Evolutionary conservation across 2,329 filamentous ascomycete species (phyloP), one percentile per base, ranked within the genome.

Genomic region (Clathrospora elynae): DNA sequence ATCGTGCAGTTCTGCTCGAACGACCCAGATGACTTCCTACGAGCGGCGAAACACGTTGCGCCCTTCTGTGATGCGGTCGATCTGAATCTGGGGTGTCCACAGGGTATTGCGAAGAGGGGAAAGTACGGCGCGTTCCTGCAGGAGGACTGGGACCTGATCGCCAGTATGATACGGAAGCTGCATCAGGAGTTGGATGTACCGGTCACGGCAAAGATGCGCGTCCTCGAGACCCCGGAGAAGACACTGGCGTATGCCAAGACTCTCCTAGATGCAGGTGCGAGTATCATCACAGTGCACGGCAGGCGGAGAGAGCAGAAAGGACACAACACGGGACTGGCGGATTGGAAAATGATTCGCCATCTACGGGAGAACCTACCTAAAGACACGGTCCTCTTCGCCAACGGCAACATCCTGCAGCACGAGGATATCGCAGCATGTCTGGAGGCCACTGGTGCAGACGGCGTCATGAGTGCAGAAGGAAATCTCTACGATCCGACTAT

Each of bases 1-100:
- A 90, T 96, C 59, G 92, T 96, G 3, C 93, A 99, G 65, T 99
- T 99, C 71, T 99, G 93, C 77, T 88, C 90, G 50, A 95, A 93
- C 70, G 85, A 93, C 47, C 83, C 90, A 0, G 80, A 87, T n/a
- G 83, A 87, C 38, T 79, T 96, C 13, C 82, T 97, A 33, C 78
- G 79, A 18, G 90, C 93, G 0, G 93, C 92, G 0, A 79, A 81
- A 52, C 79, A 85, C 48, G 91, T 90, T 0, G 85, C 87, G 4
- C 88, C 90, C 0, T 88, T 91, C 70, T 97, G 92, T 71, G 93
- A 99, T 68, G 93, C 93, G 6, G 87, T 99, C 3, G 93, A 99
- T 68, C 74, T 99, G 58, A 99, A 99, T 67, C 77, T 99, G 4
- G 93, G 93, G 6, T 99, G 93, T 72, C 93, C 93, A 1, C 93